A percentile compares a stretch with the other conserved stretches of the same genome.
phyloP scores from a whole-genome alignment of 805 yeast genomes.

The Cyberlindnera japonica region DNA sequence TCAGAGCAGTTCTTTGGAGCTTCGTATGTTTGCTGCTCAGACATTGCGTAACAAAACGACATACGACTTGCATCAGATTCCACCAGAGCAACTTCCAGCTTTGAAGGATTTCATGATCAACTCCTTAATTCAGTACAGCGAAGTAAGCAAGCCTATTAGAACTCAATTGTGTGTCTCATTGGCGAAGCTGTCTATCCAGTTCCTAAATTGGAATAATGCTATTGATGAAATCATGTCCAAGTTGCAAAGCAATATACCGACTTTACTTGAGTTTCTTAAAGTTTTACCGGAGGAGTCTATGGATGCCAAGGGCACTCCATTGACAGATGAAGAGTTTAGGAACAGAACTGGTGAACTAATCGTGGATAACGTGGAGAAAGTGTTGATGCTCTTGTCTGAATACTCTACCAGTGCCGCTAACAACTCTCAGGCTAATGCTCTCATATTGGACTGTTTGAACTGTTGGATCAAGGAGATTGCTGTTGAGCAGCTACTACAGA shows the following conservation, averaged over 20 bases:
- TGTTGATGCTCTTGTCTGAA: conserved; percentile 58
- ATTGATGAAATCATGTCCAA: conserved; percentile 58
- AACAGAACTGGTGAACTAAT: conserved; percentile 61
- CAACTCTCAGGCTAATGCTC: conserved; percentile 31
- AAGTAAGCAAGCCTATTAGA: conserved; percentile 54
- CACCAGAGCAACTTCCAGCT: conserved; percentile 49
- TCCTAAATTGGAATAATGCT: conserved; percentile 66
- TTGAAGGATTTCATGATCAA: conserved; percentile 66
- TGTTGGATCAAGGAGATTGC: conserved; percentile 92
- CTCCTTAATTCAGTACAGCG: conserved; percentile 48
- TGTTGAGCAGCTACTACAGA: conserved; percentile 59
- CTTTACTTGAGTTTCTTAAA: conserved; percentile 73
- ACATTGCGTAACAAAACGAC: conserved; percentile 81
- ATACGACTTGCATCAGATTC: conserved; percentile 80
- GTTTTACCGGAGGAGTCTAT: conserved; percentile 89
- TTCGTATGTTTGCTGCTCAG: conserved; percentile 84
- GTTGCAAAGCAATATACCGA: conserved; percentile 38
- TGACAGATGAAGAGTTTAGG: conserved; percentile 78
- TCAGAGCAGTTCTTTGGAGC: conserved; percentile 39
- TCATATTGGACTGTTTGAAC: conserved; percentile 70
- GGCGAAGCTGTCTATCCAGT: conserved; percentile 79
- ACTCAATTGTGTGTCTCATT: conserved; percentile 81
- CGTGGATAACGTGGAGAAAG: conserved; percentile 60
- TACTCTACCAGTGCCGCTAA: conserved; percentile 36
- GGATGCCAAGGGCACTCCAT: conserved; percentile 70